Conservation (phyloP, 805 yeast species). For the Candida xyloterini region DNA sequence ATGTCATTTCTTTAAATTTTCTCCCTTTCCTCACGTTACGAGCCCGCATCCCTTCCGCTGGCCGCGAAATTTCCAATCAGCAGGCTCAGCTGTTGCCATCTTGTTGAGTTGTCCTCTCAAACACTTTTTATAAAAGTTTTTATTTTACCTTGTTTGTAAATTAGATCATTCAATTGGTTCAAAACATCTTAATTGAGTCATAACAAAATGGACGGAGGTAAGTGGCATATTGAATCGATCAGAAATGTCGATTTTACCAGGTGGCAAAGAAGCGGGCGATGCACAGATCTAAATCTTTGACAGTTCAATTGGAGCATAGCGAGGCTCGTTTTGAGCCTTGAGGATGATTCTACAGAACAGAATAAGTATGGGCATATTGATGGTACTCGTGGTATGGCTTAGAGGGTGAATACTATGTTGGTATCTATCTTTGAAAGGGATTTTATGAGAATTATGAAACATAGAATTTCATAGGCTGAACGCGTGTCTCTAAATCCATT, state of each 20-base stretch:
- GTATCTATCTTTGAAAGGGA: too few species aligned
- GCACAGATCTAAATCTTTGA: neutral
- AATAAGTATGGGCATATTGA: too few species aligned
- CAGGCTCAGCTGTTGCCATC: constrained; percentile 14
- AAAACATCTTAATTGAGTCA: constrained; percentile 13
- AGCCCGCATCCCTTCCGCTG: constrained; percentile 11
- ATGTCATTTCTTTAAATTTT: neutral
- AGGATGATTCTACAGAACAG: too few species aligned
- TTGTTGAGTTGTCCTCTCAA: constrained; percentile 25
- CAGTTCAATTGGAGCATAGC: neutral
- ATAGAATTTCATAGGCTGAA: too few species aligned
- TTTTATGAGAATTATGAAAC: too few species aligned
- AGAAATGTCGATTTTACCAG: constrained; percentile 4
- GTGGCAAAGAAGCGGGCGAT: constrained; percentile 8
- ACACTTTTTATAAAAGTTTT: constrained; percentile 14
- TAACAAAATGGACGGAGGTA: constrained; percentile 58
- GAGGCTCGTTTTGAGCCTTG: too few species aligned
- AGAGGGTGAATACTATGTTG: too few species aligned
- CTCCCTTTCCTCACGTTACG: constrained; percentile 4
- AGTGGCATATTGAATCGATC: constrained; percentile 27
- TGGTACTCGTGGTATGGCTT: too few species aligned
- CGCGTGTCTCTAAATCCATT: too few species aligned
- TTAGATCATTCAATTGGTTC: constrained; percentile 18
- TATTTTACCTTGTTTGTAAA: constrained; percentile 12
- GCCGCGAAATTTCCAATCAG: constrained; percentile 14